These are phyloP conservation scores for Gautieria morchelliformis DNA, from an alignment of 768 basidiomycete species.

Conservation along the genomic window DNA sequence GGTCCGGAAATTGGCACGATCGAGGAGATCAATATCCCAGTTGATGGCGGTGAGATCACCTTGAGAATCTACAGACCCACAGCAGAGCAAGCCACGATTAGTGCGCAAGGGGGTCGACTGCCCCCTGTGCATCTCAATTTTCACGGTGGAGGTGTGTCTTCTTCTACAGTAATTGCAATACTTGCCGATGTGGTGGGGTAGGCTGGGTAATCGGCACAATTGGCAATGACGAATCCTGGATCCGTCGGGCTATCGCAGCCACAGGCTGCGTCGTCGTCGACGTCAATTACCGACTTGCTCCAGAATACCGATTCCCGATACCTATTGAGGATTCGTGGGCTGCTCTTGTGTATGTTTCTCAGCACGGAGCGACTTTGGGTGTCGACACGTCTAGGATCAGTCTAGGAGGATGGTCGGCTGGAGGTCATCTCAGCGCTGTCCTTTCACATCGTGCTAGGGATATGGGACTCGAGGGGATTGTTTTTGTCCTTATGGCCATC, in stretches of 20 bases:
- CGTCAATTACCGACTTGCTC: slow-evolving; percentile 4
- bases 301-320: slow-evolving; percentile 6
- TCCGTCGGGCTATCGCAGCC: neutral
- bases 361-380: neutral
- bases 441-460: slow-evolving; percentile 8
- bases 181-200: neutral
- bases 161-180: neutral
- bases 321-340: slow-evolving; percentile 3
- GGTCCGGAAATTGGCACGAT: neutral
- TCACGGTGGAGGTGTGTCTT: slow-evolving; percentile 7
- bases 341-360: slow-evolving; percentile 4
- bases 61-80: slow-evolving; percentile 6
- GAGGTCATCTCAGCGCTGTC: slow-evolving; percentile 6
- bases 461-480: neutral
- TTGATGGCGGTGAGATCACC: slow-evolving; percentile 5
- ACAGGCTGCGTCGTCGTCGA: slow-evolving; percentile 6
- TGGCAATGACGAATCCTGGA: slow-evolving; percentile 7
- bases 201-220: slow-evolving; percentile 5
- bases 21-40: slow-evolving; percentile 1
- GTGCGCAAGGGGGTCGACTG: slow-evolving; percentile 2
- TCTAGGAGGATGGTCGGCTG: slow-evolving; percentile 5
- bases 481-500: slow-evolving; percentile 4
- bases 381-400: slow-evolving; percentile 5
- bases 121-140: slow-evolving; percentile 8
- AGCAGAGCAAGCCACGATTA: slow-evolving; percentile 2